Evolutionary conservation across 352 stramenopile genomes (phyloP).

Genomic region (Globisporangium megalacanthum): DNA sequence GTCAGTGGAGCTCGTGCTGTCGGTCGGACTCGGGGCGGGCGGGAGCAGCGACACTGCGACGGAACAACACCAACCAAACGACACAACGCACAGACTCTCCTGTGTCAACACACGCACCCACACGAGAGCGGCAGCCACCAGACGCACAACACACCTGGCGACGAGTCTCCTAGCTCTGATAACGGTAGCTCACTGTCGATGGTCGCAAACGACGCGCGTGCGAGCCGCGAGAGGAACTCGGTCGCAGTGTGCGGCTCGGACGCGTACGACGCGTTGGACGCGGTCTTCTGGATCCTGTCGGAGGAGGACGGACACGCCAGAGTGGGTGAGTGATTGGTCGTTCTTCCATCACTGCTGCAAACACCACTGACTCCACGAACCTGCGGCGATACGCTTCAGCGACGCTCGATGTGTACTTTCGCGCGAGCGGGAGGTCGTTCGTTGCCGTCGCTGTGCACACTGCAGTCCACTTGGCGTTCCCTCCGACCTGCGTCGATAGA

Average conservation of each 20-base stretch:
- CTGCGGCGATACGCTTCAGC: constrained; percentile 57
- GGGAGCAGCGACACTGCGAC: not conserved
- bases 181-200: constrained; percentile 3
- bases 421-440: constrained; percentile 29
- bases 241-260: constrained; percentile 35
- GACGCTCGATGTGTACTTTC: constrained; percentile 66
- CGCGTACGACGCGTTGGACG: constrained; percentile 10
- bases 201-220: constrained; percentile 2
- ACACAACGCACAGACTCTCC: no score
- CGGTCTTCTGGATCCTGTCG: constrained; percentile 17
- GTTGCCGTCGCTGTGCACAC: constrained; percentile 53
- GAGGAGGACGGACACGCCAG: not conserved
- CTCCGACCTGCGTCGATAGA: constrained; percentile 22
- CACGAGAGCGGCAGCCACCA: not conserved
- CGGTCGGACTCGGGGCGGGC: constrained; percentile 2
- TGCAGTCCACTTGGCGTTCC: constrained; percentile 78
- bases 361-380: constrained; percentile 2
- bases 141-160: constrained; percentile 2
- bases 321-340: not conserved
- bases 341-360: not conserved
- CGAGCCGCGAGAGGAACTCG: constrained; percentile 41
- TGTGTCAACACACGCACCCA: not conserved
- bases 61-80: no score
- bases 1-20: constrained; percentile 1
- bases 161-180: not conserved